phyloP scores from a whole-genome alignment of 208 protist genomes.

The Angomonas ambiguus region DNA sequence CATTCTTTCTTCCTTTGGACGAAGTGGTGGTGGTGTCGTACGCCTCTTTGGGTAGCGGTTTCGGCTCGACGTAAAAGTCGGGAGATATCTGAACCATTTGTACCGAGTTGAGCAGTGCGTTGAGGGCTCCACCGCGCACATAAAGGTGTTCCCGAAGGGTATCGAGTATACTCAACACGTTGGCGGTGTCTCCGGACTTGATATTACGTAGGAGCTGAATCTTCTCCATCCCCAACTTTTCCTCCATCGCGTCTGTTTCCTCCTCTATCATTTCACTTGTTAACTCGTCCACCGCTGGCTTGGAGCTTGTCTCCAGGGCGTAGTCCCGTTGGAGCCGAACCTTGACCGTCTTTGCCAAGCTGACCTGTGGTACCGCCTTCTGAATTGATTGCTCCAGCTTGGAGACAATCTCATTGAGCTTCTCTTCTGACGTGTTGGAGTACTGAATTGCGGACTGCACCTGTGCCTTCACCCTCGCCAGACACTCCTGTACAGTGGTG shows the following conservation, averaged over 20 bases:
- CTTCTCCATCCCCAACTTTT: conserved; percentile 23
- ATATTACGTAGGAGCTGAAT: conserved; percentile 38
- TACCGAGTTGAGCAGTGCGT: conserved; percentile 49
- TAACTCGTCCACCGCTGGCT: conserved; percentile 14
- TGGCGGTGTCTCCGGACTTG: conserved; percentile 29
- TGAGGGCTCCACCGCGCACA: conserved; percentile 50
- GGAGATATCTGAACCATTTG: conserved; percentile 56
- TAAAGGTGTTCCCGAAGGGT: conserved; percentile 62
- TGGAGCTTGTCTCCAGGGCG: not conserved
- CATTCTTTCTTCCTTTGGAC: conserved; percentile 4
- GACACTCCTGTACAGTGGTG: conserved; percentile 48
- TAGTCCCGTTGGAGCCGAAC: conserved; percentile 21
- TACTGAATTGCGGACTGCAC: conserved; percentile 49
- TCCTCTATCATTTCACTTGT: conserved; percentile 20
- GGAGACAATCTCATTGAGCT: conserved; percentile 28
- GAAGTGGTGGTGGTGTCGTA: not conserved
- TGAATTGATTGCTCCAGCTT: conserved; percentile 17
- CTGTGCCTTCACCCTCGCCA: conserved; percentile 59
- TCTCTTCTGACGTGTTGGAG: conserved; percentile 45
- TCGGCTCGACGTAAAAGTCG: conserved; percentile 60
- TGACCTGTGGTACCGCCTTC: conserved; percentile 15
- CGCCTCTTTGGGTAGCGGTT: conserved; percentile 14
- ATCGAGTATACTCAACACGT: conserved; percentile 52
- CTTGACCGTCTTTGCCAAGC: conserved; percentile 26
- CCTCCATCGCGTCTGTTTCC: conserved; percentile 20